Evolutionary conservation across 768 basidiomycete species (phyloP), one percentile per base, ranked within the genome.

Genomic region (Clitopilus hobsonii): DNA sequence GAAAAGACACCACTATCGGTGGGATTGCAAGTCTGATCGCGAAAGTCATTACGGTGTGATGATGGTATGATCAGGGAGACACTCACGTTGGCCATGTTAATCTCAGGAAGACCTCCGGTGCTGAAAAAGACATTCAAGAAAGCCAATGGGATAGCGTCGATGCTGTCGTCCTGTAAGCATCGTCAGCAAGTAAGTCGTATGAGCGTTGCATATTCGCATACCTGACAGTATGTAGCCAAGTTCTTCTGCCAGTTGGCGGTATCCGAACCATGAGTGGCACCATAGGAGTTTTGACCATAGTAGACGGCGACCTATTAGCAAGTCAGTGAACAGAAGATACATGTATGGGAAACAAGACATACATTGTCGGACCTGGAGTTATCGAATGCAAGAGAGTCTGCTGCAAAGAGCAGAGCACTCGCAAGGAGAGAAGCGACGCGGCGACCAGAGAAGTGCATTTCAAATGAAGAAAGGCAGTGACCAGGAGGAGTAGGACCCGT

Each of bases 231-330:
- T 14, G 67, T 67, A 0, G 75, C 67, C 30, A 86, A 65, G 1
- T 65, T 64, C 65, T 82, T 70, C 65, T 85, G 83, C 71, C 74
- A 84, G 54, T 75, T 75, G 4, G 73, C 74, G 8, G 71, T 60
- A 55, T 67, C 65, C 2, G 70, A 60, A n/a, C n/a, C n/a, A 59
- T 79, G 71, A 1, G 77, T 75, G 2, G 81, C 80, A 27, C 84
- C 83, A 54, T 79, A 81, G 8, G 81, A 82, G 62, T 85, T 81
- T 61, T 85, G 83, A n/a, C 83, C 81, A 69, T 73, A 83, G 60
- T 82, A 82, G 58, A 69, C 68, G 22, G 61, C 70, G 53, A 70
- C 49, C 70, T 71, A n/a, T 18, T 11, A 10, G 11, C 41, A n/a
- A 10, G 30, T 28, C n/a, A 30, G 5, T n/a, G 18, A 20, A 27